Evolutionary conservation across 2,329 filamentous ascomycete genomes (phyloP).

Genomic region (Aspergillus clavatus): DNA sequence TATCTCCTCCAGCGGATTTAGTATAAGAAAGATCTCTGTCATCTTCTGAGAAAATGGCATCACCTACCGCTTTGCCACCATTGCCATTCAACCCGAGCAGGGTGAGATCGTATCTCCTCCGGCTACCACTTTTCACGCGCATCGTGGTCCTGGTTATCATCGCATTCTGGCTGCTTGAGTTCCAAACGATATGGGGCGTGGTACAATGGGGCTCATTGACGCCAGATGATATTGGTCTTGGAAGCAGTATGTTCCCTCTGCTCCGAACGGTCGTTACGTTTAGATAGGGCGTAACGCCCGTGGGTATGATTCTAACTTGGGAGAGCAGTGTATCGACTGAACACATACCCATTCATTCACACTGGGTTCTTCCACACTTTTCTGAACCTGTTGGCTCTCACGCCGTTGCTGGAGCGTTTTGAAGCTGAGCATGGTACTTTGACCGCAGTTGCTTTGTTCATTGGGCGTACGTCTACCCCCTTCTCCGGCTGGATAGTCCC

Average conservation of each 20-base stretch:
- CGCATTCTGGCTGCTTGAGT: slow-evolving; percentile 62
- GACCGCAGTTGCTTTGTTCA: slow-evolving; percentile 78
- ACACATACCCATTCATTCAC: slow-evolving; percentile 88
- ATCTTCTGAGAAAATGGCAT: slow-evolving; percentile 37
- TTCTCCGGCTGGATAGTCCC: neutral
- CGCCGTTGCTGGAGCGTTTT: slow-evolving; percentile 88
- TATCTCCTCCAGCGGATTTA: neutral
- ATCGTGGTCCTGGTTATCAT: slow-evolving; percentile 62
- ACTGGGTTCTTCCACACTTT: slow-evolving; percentile 72
- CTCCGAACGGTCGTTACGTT: slow-evolving; percentile 4
- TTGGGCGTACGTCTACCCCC: slow-evolving; percentile 69
- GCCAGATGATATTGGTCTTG: slow-evolving; percentile 68
- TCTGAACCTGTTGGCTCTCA: slow-evolving; percentile 73
- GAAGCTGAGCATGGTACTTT: slow-evolving; percentile 89
- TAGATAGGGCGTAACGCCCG: neutral
- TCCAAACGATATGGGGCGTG: slow-evolving; percentile 68
- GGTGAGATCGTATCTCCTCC: slow-evolving; percentile 73
- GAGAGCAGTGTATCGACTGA: slow-evolving; percentile 77
- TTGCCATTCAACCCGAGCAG: slow-evolving; percentile 65
- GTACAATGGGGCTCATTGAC: slow-evolving; percentile 72
- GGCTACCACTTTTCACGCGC: slow-evolving; percentile 84
- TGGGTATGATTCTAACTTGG: slow-evolving; percentile 1
- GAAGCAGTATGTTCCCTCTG: slow-evolving; percentile 56
- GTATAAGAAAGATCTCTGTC: neutral
- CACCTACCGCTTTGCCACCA: slow-evolving; percentile 46